These are phyloP conservation scores for Jamesozyma piceae DNA, from an alignment of 805 yeast species.

Conservation along the genomic window DNA sequence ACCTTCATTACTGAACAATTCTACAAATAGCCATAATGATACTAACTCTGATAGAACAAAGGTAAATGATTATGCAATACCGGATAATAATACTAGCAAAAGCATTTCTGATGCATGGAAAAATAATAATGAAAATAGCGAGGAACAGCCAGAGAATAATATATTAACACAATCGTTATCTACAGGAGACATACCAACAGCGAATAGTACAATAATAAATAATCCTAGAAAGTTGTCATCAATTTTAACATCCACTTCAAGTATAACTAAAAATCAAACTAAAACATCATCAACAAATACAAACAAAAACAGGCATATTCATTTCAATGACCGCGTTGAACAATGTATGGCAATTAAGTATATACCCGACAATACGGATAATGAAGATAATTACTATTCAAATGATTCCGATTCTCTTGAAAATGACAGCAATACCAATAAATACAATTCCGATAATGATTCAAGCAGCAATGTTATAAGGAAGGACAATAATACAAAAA, in stretches of 20 bases:
- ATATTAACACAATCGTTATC: neutral
- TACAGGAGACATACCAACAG: neutral
- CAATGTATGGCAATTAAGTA: constrained; percentile 73
- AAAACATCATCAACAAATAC: neutral
- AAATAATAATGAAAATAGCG: neutral
- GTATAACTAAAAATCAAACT: constrained; percentile 1
- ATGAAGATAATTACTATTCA: constrained; percentile 6
- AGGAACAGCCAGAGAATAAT: neutral
- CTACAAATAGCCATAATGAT: neutral
- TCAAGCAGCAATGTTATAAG: neutral
- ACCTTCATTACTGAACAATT: neutral
- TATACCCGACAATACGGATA: constrained; percentile 6
- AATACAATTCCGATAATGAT: constrained; percentile 11
- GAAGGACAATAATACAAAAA: neutral
- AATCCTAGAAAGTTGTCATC: constrained; percentile 6
- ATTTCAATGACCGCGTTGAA: constrained; percentile 87
- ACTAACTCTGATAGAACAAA: neutral
- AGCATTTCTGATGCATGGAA: neutral
- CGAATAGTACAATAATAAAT: neutral
- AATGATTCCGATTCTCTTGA: constrained; percentile 8
- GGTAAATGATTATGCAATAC: neutral
- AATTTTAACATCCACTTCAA: constrained; percentile 14
- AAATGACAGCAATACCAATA: constrained; percentile 1
- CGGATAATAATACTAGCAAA: neutral
- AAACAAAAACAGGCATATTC: constrained; percentile 52